phyloP scores from a whole-genome alignment of 108 stramenopile genomes.

The Aurantiochytrium sp. region DNA sequence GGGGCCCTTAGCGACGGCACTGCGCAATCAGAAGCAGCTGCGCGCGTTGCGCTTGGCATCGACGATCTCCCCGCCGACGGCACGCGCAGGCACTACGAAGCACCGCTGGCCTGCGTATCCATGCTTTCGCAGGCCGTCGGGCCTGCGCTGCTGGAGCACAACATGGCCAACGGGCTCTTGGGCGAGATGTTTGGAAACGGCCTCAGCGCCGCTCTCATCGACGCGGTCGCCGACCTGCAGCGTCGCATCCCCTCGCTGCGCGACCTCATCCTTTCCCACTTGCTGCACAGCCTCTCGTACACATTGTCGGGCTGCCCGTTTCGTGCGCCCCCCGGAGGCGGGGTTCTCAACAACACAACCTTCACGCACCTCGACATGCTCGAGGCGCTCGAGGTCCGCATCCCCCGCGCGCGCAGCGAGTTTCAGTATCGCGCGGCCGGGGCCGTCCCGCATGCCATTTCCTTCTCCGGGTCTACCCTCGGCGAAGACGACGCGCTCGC shows the following conservation, averaged over 20 bases:
- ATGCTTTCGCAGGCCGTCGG: slow-evolving; percentile 84
- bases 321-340: slow-evolving; percentile 10
- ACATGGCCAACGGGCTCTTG: slow-evolving; percentile 58
- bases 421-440: neutral
- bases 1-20: slow-evolving; percentile 45
- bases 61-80: neutral
- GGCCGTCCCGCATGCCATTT: neutral
- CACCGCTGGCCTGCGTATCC: slow-evolving; percentile 77
- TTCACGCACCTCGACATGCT: neutral
- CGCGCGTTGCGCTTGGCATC: slow-evolving; percentile 15
- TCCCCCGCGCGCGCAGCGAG: neutral
- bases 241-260: slow-evolving; percentile 65
- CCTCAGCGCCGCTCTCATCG: slow-evolving; percentile 74
- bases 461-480: neutral
- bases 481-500: neutral
- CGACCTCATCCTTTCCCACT: slow-evolving; percentile 67
- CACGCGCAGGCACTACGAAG: neutral
- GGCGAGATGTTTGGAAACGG: slow-evolving; percentile 85
- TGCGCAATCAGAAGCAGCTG: slow-evolving; percentile 23
- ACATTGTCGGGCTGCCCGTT: slow-evolving; percentile 67
- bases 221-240: slow-evolving; percentile 75
- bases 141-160: slow-evolving; percentile 62
- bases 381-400: slow-evolving; percentile 8
- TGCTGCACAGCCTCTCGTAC: slow-evolving; percentile 76
- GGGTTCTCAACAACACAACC: neutral